phyloP scores from a whole-genome alignment of 768 basidiomycete genomes.

The Boletus tylopilopsis region DNA sequence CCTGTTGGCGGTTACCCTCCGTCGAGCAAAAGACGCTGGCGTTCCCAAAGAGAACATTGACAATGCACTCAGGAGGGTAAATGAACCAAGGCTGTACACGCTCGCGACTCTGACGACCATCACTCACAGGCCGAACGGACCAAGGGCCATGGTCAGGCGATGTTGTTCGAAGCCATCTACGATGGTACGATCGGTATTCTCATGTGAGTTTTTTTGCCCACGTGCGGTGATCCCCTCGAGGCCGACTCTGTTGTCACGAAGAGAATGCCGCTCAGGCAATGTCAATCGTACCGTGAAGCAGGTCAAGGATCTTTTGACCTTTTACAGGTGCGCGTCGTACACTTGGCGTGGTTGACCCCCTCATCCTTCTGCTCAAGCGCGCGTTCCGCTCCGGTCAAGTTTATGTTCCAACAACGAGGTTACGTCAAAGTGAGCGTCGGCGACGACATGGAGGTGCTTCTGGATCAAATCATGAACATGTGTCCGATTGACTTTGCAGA shows the following conservation, averaged over 20 bases:
- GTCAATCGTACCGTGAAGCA: conserved; percentile 56
- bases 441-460: conserved; percentile 31
- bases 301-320: conserved; percentile 48
- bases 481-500: conserved; percentile 46
- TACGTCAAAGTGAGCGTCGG: conserved; percentile 44
- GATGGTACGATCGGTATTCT: conserved; percentile 58
- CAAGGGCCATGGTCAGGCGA: conserved; percentile 44
- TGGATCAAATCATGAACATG: conserved; percentile 39
- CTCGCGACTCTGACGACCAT: not conserved
- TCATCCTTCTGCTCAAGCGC: conserved; percentile 38
- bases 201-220: conserved; percentile 43
- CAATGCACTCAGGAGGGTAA: conserved; percentile 54
- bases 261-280: conserved; percentile 64
- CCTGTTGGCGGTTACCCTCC: conserved; percentile 51
- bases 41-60: conserved; percentile 71
- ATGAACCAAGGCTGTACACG: not conserved
- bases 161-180: conserved; percentile 61
- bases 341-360: not conserved
- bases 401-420: conserved; percentile 59
- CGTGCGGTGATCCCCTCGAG: conserved; percentile 3
- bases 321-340: conserved; percentile 39
- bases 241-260: conserved; percentile 28
- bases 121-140: conserved; percentile 42
- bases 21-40: conserved; percentile 50
- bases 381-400: conserved; percentile 59